These are phyloP conservation scores for Melaleuca quinquenervia DNA, from an alignment of 345 rosid species.

Conservation along the genomic window DNA sequence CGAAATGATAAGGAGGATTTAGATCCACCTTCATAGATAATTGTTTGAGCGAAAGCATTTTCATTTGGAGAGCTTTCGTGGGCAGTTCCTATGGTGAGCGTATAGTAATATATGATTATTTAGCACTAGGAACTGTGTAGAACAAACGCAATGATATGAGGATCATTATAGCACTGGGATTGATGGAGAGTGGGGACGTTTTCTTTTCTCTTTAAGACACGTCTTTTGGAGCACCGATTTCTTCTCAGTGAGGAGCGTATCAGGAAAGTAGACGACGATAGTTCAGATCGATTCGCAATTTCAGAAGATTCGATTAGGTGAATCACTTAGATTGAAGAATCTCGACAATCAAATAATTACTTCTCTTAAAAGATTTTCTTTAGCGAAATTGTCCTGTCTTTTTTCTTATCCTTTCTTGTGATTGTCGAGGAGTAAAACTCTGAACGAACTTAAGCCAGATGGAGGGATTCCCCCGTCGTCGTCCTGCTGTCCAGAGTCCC, in stretches of 20 bases:
- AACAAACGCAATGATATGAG: background rate
- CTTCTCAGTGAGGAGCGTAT: background rate
- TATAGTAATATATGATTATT: too few species aligned
- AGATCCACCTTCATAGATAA: background rate
- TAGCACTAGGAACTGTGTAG: too few species aligned
- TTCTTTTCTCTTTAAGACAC: background rate
- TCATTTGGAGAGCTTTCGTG: background rate
- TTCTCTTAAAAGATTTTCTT: background rate
- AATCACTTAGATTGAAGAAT: too few species aligned
- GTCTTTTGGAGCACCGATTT: rapidly evolving
- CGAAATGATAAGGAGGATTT: background rate
- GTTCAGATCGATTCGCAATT: too few species aligned
- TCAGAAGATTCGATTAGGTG: too few species aligned
- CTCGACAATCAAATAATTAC: too few species aligned
- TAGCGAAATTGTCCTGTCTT: background rate
- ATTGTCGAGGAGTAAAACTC: background rate
- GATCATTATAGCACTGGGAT: background rate
- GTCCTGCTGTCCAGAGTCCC: background rate
- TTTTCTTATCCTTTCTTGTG: background rate
- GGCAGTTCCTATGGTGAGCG: background rate
- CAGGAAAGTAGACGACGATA: background rate
- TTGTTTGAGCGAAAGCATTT: background rate
- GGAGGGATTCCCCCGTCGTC: background rate
- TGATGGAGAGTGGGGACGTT: background rate
- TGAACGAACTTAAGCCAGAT: background rate